Conservation (phyloP, 768 basidiomycete species). For the Lactifluus hygrophoroides region DNA sequence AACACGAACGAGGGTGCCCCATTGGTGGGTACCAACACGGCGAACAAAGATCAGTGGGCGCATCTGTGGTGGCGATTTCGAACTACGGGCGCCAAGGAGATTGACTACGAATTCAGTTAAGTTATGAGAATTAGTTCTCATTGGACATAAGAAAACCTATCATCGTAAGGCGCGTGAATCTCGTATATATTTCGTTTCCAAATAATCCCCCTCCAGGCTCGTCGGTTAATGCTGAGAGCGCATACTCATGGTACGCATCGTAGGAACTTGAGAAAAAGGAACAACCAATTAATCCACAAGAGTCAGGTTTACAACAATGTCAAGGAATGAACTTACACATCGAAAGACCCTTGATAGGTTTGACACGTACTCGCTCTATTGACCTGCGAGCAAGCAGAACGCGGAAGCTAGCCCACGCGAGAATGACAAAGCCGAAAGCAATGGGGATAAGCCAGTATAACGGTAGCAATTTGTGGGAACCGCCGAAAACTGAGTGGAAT, state of each 20-base stretch:
- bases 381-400: conserved; percentile 50
- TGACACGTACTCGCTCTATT: conserved; percentile 46
- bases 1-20: too few species aligned
- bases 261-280: conserved; percentile 36
- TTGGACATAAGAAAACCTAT: not conserved
- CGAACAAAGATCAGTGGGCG: not conserved
- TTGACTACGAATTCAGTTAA: too few species aligned
- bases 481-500: conserved; percentile 60
- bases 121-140: conserved; percentile 3
- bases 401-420: conserved; percentile 51
- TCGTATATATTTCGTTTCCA: not conserved
- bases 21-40: too few species aligned
- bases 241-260: conserved; percentile 28
- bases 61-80: not conserved
- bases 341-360: conserved; percentile 59
- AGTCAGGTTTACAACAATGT: not conserved
- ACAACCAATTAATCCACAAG: conserved; percentile 11
- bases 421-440: conserved; percentile 47
- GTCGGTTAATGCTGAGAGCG: conserved; percentile 17
- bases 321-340: conserved; percentile 48
- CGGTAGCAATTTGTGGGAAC: conserved; percentile 46
- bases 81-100: too few species aligned
- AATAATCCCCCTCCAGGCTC: not conserved
- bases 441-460: conserved; percentile 62
- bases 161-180: not conserved